Evolutionary conservation across 805 yeast genomes (phyloP), one percentile per base, ranked within the genome.

Genomic region (Priceomyces haplophilus): DNA sequence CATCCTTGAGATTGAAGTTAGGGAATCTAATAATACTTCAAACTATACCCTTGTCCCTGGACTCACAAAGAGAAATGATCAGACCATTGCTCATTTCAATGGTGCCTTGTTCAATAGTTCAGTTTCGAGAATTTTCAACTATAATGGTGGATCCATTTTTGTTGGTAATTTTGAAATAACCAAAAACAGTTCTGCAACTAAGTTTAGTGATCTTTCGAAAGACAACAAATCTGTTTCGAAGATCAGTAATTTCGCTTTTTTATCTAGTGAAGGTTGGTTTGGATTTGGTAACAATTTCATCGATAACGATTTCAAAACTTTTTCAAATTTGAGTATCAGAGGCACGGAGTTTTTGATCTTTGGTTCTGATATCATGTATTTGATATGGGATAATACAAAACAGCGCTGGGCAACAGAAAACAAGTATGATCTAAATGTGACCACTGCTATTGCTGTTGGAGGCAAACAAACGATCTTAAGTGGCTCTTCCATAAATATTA

Each of bases 341-440:
- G 65, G 56, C 3, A 53, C 58, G 0, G 74, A 75, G 11, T 78
- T 63, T 46, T 67, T 71, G 44, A 52, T 74, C 0, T 71, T 80
- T 42, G 47, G 63, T 3, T 43, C 60, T 1, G 24, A 40, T 10
- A 60, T 61, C 1, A 50, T 59, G 4, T 64, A 51, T 30, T 45
- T 51, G 29, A 58, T 69, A 2, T 79, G 80, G 78, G 75, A 75
- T 54, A 57, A 57, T 35, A 48, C 69, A 2, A 54, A 64, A 30
- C 44, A 53, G 1, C 33, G 56, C 11, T 72, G 77, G 76, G 59
- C 67, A 11, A 47, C 52, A 1, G 49, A 58, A 19, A 45, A 63
- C 1, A 45, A 47, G 4, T 46, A 65, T n/a, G 52, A 53, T 35
- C 53, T 76, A 43, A 53, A 67, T 25, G 56, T 70, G 12, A 51